Conservation (phyloP, 2,329 filamentous ascomycete species). For the Corniculantispora saksenae region DNA sequence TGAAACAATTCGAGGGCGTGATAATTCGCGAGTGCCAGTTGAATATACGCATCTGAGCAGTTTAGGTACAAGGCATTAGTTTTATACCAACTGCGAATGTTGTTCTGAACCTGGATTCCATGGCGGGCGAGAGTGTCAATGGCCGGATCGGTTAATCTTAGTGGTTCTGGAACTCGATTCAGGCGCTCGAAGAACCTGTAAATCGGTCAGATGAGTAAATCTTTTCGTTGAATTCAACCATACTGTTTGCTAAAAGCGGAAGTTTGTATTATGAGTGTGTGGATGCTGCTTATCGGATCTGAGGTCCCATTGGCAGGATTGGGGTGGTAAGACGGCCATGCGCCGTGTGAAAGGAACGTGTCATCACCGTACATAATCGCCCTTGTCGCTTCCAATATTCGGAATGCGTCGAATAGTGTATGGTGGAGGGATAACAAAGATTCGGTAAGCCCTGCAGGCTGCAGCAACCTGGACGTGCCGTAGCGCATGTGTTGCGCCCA, state of each 20-base stretch:
- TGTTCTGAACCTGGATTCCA: slow-evolving; percentile 19
- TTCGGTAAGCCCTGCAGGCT: not conserved
- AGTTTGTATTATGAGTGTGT: slow-evolving; percentile 20
- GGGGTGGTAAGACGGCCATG: slow-evolving; percentile 9
- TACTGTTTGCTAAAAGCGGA: slow-evolving; percentile 26
- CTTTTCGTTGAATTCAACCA: not conserved
- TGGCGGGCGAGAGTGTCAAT: slow-evolving; percentile 18
- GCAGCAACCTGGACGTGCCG: slow-evolving; percentile 28
- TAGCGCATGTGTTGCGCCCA: slow-evolving; percentile 32
- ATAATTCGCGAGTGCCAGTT: slow-evolving; percentile 22
- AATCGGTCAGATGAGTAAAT: not conserved
- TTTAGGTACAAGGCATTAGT: not conserved
- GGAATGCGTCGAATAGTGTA: slow-evolving; percentile 26
- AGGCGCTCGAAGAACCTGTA: not conserved
- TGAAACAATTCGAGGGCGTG: slow-evolving; percentile 26
- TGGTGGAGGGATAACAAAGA: slow-evolving; percentile 1
- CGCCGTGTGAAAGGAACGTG: slow-evolving; percentile 23
- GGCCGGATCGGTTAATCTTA: not conserved
- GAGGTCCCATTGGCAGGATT: not conserved
- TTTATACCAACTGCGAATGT: not conserved
- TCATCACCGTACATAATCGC: slow-evolving; percentile 28
- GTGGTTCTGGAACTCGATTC: not conserved
- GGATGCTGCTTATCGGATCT: not conserved
- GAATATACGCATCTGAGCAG: not conserved
- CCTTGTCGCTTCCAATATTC: slow-evolving; percentile 27